A percentile compares a stretch with the other conserved stretches of the same genome.
phyloP scores from a whole-genome alignment of 2,329 filamentous ascomycete genomes.

The Pyricularia pennisetigena region DNA sequence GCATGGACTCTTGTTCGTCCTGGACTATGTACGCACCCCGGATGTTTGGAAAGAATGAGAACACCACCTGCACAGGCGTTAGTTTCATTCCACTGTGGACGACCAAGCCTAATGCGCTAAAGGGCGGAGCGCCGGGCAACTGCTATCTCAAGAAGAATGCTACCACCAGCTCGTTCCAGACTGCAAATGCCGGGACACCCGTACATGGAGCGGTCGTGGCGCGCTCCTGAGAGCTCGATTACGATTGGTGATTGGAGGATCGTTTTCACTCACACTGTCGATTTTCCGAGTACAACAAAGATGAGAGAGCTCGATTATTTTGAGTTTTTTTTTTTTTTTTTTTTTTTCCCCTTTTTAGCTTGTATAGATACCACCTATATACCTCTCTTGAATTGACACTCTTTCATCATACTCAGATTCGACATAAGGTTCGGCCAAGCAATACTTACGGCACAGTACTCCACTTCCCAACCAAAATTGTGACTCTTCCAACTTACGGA shows the following conservation, averaged over 20 bases:
- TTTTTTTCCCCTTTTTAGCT: too few relatives aligned
- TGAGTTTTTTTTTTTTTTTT: not conserved
- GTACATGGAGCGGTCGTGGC: slow-evolving; percentile 24
- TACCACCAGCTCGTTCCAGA: slow-evolving; percentile 19
- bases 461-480: not conserved
- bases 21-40: slow-evolving; percentile 23
- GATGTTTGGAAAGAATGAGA: slow-evolving; percentile 16
- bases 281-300: not conserved
- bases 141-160: slow-evolving; percentile 33
- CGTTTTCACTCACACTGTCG: not conserved
- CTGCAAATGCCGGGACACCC: slow-evolving; percentile 22
- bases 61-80: slow-evolving; percentile 26
- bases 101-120: slow-evolving; percentile 20
- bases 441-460: not conserved
- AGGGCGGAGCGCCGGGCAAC: slow-evolving; percentile 28
- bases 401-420: too few relatives aligned
- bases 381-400: too few relatives aligned
- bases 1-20: slow-evolving; percentile 36
- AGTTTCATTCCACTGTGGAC: slow-evolving; percentile 34
- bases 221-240: not conserved
- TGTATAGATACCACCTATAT: too few relatives aligned
- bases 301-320: not conserved
- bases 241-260: not conserved
- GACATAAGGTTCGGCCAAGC: too few relatives aligned
- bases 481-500: not conserved